Evolutionary conservation across 164 flowering plant species (phyloP).

Genomic region (Amborella trichopoda): DNA sequence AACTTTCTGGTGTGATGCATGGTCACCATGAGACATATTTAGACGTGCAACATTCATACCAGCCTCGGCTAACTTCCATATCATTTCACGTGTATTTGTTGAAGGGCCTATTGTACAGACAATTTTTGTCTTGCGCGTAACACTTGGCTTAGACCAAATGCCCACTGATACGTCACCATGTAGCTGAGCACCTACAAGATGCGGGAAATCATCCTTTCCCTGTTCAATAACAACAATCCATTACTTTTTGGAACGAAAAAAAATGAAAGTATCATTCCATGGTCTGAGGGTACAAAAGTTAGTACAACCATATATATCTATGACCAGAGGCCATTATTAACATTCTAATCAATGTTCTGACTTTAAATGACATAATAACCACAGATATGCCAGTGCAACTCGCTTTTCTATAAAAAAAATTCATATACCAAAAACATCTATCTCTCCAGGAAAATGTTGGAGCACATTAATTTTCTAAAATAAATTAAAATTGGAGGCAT

Average conservation of each 20-base stretch:
- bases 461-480: too few species aligned
- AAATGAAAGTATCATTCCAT: too few species aligned
- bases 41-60: conserved; percentile 95
- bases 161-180: conserved; percentile 48
- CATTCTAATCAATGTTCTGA: too few species aligned
- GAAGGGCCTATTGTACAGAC: conserved; percentile 97
- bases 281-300: too few species aligned
- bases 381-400: too few species aligned
- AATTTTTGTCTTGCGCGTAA: conserved; percentile 79
- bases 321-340: too few species aligned
- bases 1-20: conserved; percentile 90
- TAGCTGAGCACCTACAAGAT: conserved; percentile 26
- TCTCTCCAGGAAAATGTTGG: too few species aligned
- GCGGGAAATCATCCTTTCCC: conserved; percentile 39
- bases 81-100: conserved; percentile 80
- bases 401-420: too few species aligned
- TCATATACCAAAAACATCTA: too few species aligned
- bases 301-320: too few species aligned
- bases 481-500: too few species aligned
- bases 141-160: conserved; percentile 67
- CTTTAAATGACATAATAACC: too few species aligned
- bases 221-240: conserved; percentile 17
- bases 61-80: conserved; percentile 96
- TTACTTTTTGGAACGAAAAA: neutral
- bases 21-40: conserved; percentile 97